A percentile compares a stretch with the other conserved stretches of the same genome.
Conservation (phyloP, 2,329 filamentous ascomycete genomes). For the Alternaria postmessia region DNA sequence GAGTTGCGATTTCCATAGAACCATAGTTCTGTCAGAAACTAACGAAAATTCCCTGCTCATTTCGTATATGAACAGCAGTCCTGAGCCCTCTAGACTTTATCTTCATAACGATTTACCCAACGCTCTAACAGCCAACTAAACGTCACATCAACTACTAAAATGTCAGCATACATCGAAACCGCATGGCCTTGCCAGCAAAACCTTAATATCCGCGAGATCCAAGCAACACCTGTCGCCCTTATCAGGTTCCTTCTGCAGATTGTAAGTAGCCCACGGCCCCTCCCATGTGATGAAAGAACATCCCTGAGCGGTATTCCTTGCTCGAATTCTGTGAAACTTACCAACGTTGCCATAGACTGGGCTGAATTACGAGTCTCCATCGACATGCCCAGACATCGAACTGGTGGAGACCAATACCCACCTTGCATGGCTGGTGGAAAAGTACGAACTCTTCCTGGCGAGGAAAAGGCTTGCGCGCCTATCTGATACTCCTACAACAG, state of each 20-base stretch:
- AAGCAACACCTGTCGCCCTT: neutral
- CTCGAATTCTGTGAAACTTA: neutral
- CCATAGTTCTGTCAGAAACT: neutral
- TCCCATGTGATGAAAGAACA: neutral
- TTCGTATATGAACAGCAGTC: neutral
- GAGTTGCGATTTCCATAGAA: neutral
- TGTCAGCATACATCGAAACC: neutral
- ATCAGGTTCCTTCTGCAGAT: neutral
- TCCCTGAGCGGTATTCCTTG: neutral
- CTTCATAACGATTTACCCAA: neutral
- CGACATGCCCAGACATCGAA: neutral
- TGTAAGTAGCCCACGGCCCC: neutral
- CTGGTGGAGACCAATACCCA: neutral
- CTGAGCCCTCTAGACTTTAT: neutral
- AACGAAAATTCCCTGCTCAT: neutral
- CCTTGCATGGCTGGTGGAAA: neutral
- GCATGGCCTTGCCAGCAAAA: neutral
- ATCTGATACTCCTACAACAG: neutral
- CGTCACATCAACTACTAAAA: neutral
- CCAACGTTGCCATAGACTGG: neutral
- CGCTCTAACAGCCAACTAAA: neutral
- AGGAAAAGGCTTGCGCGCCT: neutral
- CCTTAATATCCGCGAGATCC: neutral
- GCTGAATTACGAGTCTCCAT: neutral
- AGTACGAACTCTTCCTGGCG: neutral